Evolutionary conservation across 2,329 filamentous ascomycete genomes (phyloP).

Genomic region (Neocucurbitaria cava): DNA sequence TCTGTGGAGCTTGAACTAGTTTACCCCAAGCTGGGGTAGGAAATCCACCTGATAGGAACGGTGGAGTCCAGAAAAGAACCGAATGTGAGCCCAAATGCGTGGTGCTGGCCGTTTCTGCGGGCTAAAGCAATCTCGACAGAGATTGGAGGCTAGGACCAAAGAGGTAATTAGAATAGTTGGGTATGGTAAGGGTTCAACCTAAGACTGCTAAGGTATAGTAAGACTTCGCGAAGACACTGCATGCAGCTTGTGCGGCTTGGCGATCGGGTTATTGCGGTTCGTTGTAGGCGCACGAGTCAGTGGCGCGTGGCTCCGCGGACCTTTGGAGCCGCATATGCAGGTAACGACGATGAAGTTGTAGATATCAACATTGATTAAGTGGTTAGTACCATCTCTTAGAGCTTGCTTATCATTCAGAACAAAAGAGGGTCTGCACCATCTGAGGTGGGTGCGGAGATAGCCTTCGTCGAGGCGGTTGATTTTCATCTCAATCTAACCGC

Average conservation of each 20-base stretch:
- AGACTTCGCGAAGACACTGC: conserved; percentile 12
- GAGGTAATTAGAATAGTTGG: conserved; percentile 28
- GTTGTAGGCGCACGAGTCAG: conserved; percentile 14
- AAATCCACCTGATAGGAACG: conserved; percentile 17
- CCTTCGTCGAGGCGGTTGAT: neutral
- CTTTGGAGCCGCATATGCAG: conserved; percentile 1
- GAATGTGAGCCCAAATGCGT: conserved; percentile 3
- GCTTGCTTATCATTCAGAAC: neutral
- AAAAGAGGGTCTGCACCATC: neutral
- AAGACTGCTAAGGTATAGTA: conserved; percentile 16
- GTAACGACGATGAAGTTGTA: neutral
- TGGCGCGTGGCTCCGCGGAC: conserved; percentile 17
- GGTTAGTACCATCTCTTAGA: neutral
- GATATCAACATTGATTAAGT: neutral
- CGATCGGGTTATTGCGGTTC: conserved; percentile 10
- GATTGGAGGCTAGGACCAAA: conserved; percentile 9
- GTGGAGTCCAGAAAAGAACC: conserved; percentile 11
- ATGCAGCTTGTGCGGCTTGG: conserved; percentile 17
- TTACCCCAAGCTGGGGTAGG: conserved; percentile 34
- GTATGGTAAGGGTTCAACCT: conserved; percentile 14
- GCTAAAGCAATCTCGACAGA: conserved; percentile 3
- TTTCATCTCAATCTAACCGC: conserved; percentile 4
- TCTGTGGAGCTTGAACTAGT: conserved; percentile 24
- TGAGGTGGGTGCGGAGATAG: neutral
- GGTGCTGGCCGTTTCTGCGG: conserved; percentile 7